Conservation (phyloP, 106 monocot genomes). For the Amphibolis antarctica region DNA sequence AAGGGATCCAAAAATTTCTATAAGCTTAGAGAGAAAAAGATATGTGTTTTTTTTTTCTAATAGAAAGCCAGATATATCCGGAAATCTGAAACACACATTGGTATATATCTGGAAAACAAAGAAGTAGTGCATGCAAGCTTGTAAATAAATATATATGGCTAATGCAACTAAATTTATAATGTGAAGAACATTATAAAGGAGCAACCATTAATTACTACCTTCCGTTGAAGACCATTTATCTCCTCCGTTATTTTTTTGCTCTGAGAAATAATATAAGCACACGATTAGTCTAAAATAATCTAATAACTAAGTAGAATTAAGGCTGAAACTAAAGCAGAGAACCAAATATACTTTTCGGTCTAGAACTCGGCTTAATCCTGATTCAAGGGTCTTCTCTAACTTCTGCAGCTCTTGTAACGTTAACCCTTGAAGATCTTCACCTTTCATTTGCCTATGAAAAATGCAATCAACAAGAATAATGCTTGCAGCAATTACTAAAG, state of each 20-base stretch:
- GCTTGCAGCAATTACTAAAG: no score
- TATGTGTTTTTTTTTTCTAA: no score
- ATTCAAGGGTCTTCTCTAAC: conserved; percentile 51
- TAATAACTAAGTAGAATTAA: neutral
- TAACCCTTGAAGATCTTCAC: conserved; percentile 55
- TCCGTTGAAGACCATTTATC: conserved; percentile 33
- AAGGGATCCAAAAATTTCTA: no score
- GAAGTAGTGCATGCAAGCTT: no score
- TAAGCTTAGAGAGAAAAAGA: no score
- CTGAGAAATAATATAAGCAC: conserved; percentile 9
- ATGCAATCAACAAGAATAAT: no score
- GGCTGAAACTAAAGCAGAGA: neutral
- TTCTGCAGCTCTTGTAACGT: conserved; percentile 42
- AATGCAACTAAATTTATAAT: no score
- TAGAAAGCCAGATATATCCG: no score
- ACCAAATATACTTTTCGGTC: conserved; percentile 35
- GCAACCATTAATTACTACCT: conserved; percentile 13
- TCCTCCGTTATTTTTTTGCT: conserved; percentile 32
- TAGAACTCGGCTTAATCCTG: conserved; percentile 30
- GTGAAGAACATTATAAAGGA: no score
- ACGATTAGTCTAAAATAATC: neutral
- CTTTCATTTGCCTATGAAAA: conserved; percentile 44
- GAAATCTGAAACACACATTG: no score
- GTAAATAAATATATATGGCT: no score
- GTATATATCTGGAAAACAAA: no score